Evolutionary conservation across 148 eudicot genomes (phyloP), one percentile per base, ranked within the genome.

Genomic region (Pouteria glomerata): DNA sequence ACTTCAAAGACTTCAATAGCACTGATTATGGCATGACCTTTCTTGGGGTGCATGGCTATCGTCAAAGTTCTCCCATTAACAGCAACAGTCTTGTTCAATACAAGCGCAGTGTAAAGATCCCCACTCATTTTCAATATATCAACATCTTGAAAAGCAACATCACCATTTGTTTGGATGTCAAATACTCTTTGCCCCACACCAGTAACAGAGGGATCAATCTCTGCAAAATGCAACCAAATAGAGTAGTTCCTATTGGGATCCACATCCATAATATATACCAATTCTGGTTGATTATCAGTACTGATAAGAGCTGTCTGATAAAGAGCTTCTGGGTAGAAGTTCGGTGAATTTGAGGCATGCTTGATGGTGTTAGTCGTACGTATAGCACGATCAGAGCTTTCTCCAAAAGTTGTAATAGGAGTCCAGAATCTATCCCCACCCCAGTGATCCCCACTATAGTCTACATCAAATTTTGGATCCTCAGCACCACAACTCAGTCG

Each of bases 361-460:
- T 81, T 82, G n/a, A 93, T 90, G 48, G 68, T 55, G 19, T 73
- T 78, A 67, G 77, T 80, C 58, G 87, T 65, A 23, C 89, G 74
- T 66, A 90, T 81, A 63, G 79, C 70, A 51, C 69, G 76, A 73
- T 90, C 93, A 66, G 91, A 80, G 63, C 78, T 69, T 71, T 81
- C 69, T 26, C 82, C 89, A 51, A 90, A 81, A 66, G 86, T 84
- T 23, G 51, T 47, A 11, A 90, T 70, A 6, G 84, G 68, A 63
- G 88, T 83, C 96, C 96, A 93, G 70, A 90, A 93, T 60, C 98
- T 79, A 82, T 93, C 93, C 74, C 98, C 98, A 44, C 98, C 93
- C 98, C 98, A 88, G 6, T 75, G 85, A 70, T 87, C 87, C 57
- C 82, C 93, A 30, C 81, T 82, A 53, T 79, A 86, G 70, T 93